Percentiles rank a stretch among this genome's conserved stretches.
Conservation (phyloP, 768 basidiomycete species). For the Mycena crocata region DNA sequence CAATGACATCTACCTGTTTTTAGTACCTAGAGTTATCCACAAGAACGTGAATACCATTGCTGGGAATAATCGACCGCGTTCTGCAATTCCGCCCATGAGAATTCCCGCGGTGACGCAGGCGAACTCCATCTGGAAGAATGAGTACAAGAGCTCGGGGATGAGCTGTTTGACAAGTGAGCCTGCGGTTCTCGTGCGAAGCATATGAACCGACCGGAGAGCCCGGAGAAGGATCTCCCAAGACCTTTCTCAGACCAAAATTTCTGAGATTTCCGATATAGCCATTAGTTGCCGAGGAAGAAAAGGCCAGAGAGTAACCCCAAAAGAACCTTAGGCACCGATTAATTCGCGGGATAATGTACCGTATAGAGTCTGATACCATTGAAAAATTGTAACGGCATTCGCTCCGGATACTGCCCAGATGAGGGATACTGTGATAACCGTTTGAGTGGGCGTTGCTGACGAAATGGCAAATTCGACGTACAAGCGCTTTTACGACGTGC, state of each 20-base stretch:
- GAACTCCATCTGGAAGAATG: conserved; percentile 90
- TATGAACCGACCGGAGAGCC: conserved; percentile 63
- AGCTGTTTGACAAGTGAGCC: conserved; percentile 43
- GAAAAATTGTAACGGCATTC: conserved; percentile 82
- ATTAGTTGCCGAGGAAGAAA: conserved; percentile 80
- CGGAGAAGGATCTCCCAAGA: conserved; percentile 77
- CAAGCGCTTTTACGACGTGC: conserved; percentile 74
- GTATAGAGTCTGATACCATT: conserved; percentile 61
- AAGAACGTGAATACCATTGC: conserved; percentile 84
- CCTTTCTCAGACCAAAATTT: conserved; percentile 81
- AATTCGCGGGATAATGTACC: too few relatives aligned
- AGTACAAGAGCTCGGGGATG: conserved; percentile 86
- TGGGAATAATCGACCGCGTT: conserved; percentile 86
- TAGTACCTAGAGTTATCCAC: conserved; percentile 77
- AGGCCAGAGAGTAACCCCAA: conserved; percentile 81
- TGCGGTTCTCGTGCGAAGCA: background rate
- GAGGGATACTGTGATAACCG: conserved; percentile 60
- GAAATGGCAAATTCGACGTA: conserved; percentile 39
- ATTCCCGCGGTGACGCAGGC: conserved; percentile 85
- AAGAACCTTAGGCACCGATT: conserved; percentile 39
- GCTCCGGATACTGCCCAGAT: conserved; percentile 80
- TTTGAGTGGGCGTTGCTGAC: background rate
- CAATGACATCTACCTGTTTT: background rate
- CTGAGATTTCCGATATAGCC: conserved; percentile 84
- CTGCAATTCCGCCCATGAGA: conserved; percentile 84